Conservation (phyloP, 2,329 filamentous ascomycete genomes). For the Thelonectria olida region DNA sequence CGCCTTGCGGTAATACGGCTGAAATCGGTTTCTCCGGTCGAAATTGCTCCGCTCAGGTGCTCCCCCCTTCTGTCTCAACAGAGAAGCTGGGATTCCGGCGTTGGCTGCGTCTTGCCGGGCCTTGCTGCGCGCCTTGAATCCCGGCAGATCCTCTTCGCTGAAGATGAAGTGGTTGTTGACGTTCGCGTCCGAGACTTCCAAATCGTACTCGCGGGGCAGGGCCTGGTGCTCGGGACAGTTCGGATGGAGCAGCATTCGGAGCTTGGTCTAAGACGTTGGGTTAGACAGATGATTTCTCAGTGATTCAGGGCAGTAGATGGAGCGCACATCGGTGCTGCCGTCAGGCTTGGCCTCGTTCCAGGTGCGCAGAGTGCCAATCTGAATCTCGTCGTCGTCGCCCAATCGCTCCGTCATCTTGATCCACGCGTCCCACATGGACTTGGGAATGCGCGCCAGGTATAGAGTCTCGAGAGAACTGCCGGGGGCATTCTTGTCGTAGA, state of each 20-base stretch:
- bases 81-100: slow-evolving; percentile 66
- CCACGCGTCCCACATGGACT: slow-evolving; percentile 85
- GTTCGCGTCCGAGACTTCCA: slow-evolving; percentile 71
- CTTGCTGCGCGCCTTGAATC: slow-evolving; percentile 58
- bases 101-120: slow-evolving; percentile 64
- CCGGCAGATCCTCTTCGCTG: slow-evolving; percentile 87
- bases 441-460: slow-evolving; percentile 82
- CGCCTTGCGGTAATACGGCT: slow-evolving; percentile 74
- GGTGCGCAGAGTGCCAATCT: slow-evolving; percentile 77
- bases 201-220: slow-evolving; percentile 88
- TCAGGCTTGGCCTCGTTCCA: slow-evolving; percentile 65
- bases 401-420: slow-evolving; percentile 61
- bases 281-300: slow-evolving; percentile 13
- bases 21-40: slow-evolving; percentile 55
- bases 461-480: slow-evolving; percentile 55
- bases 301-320: neutral
- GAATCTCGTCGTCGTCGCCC: slow-evolving; percentile 83
- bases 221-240: slow-evolving; percentile 73
- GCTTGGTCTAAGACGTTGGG: slow-evolving; percentile 43
- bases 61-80: slow-evolving; percentile 55
- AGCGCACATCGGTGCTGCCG: slow-evolving; percentile 54
- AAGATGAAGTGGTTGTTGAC: slow-evolving; percentile 91
- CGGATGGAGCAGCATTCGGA: slow-evolving; percentile 72
- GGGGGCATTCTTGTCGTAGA: slow-evolving; percentile 56
- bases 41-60: slow-evolving; percentile 57